Base-by-base conservation (phyloP, 2,329 filamentous ascomycete species). In the Coleophoma cylindrospora region DNA sequence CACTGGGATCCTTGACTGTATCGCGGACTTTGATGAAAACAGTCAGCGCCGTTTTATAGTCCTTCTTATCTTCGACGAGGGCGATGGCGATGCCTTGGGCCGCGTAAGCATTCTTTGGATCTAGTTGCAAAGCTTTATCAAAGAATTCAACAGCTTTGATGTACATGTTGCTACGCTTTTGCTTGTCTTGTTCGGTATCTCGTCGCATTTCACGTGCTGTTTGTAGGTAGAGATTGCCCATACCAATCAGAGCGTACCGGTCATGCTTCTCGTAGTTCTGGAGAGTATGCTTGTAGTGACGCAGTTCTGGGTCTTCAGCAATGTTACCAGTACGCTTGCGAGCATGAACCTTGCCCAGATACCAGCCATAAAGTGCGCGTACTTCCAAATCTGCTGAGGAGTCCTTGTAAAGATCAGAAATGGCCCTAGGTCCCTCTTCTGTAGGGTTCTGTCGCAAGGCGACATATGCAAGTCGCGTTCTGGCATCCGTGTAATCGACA, bases 241-340 rank as follows among this genome's bases (percentile, higher is more conserved):
- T 97, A 13, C 89, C 92, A 22, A 95, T 91, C 27, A 99, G 75
- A 4, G 94, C 90, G 67, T 99, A 99, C n/a, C 90, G 81, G 66
- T 99, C 94, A 66, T 99, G 94, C 76, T 97, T 99, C 73, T 99
- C 92, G 66, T 91, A 87, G 58, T 91, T 84, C 66, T 95, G 90
- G 32, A 99, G 74, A 0, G 92, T 97, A 68, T 96, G 91, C 71
- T 97, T 99, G 76, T 95, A 95, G 66, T 96, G 91, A 3, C 91
- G 83, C 61, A 96, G 86, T 68, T 99, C 94, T 34, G 85, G 84
- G 64, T 99, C 95, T 63, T 97, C 91, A 14, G 83, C 83, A 52
- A 96, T 79, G 63, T 94, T 92, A 47, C 81, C 73, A 3, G 85
- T 84, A 50, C 86, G 81, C 71, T 94, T 96, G 68, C 92, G 91